These are phyloP conservation scores for Lecanicillium sp. DNA, from an alignment of 2,329 filamentous ascomycete species.

Conservation along the genomic window DNA sequence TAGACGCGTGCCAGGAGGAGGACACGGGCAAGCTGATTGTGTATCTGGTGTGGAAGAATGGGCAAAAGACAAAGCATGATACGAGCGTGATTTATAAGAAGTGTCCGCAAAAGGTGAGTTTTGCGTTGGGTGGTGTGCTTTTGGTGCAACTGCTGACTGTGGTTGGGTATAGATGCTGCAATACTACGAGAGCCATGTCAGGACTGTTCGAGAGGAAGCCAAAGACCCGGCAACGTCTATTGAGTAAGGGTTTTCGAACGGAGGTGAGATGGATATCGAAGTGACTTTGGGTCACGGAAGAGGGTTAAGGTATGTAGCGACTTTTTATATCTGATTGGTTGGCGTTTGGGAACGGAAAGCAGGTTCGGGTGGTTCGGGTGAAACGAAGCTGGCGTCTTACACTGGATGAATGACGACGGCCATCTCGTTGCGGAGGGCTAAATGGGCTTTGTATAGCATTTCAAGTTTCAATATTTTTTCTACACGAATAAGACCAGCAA, in stretches of 20 bases:
- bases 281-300: no score
- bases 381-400: no score
- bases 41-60: conserved; percentile 66
- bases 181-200: conserved; percentile 51
- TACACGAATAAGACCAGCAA: no score
- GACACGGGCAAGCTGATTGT: conserved; percentile 52
- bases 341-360: no score
- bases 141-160: neutral
- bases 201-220: conserved; percentile 34
- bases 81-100: conserved; percentile 62
- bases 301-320: no score
- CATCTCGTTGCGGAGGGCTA: no score
- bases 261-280: no score
- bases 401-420: no score
- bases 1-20: conserved; percentile 66
- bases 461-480: no score
- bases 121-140: neutral
- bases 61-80: conserved; percentile 64
- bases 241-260: neutral
- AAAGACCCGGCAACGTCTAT: neutral
- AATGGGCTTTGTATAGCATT: no score
- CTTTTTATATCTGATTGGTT: no score
- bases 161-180: conserved; percentile 40
- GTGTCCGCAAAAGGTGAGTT: conserved; percentile 64
- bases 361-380: no score